Conservation (phyloP, 2,329 filamentous ascomycete species). For the Phyllosticta capitalensis region DNA sequence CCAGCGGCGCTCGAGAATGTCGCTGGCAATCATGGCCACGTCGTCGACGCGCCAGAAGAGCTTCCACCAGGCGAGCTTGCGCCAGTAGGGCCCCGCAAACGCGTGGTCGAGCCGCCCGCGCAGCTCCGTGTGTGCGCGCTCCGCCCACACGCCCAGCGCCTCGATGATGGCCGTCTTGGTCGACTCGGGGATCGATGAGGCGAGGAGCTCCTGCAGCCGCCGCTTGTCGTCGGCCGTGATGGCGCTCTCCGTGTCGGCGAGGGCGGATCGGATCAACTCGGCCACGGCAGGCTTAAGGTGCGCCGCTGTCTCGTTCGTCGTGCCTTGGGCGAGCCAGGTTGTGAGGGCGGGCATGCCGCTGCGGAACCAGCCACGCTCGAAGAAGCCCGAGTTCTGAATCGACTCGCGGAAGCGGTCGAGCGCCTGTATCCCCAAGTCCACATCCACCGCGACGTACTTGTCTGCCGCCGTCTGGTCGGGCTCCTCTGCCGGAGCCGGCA, state of each 20-base stretch:
- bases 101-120: conserved; percentile 69
- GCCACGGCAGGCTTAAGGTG: conserved; percentile 57
- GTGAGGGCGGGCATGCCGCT: conserved; percentile 59
- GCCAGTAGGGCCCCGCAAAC: conserved; percentile 68
- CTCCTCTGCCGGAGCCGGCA: conserved; percentile 37
- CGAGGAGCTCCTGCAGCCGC: conserved; percentile 25
- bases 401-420: conserved; percentile 59
- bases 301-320: conserved; percentile 23
- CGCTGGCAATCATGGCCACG: conserved; percentile 70
- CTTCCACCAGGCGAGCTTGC: conserved; percentile 83
- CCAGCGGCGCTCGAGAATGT: conserved; percentile 69
- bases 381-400: conserved; percentile 58
- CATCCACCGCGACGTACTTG: conserved; percentile 46
- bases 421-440: conserved; percentile 52
- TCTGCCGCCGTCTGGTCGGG: conserved; percentile 15
- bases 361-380: conserved; percentile 63
- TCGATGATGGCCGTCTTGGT: conserved; percentile 44
- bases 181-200: conserved; percentile 32
- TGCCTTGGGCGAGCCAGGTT: conserved; percentile 49
- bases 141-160: conserved; percentile 62
- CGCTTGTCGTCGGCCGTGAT: conserved; percentile 43
- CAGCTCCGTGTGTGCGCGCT: conserved; percentile 72
- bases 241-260: conserved; percentile 44
- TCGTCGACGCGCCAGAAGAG: conserved; percentile 93
- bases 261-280: conserved; percentile 56